Conservation (phyloP, 768 basidiomycete species). For the Scleroderma citrinum region DNA sequence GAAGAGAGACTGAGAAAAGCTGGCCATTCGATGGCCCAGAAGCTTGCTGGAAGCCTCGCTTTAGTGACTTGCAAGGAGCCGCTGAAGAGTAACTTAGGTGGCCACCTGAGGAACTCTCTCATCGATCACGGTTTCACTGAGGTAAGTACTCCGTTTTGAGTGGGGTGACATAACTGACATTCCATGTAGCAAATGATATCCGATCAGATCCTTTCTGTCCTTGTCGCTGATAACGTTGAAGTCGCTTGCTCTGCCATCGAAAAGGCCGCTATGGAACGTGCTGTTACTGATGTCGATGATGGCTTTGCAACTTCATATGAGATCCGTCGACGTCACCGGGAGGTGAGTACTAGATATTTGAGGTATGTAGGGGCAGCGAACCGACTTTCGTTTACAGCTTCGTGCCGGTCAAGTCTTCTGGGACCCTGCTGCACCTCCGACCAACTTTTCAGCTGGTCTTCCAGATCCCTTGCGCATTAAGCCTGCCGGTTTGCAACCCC, state of each 20-base stretch:
- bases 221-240: conserved; percentile 91
- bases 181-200: conserved; percentile 56
- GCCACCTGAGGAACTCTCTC: conserved; percentile 79
- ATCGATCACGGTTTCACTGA: conserved; percentile 88
- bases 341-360: conserved; percentile 41
- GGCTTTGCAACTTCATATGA: conserved; percentile 80
- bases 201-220: conserved; percentile 70
- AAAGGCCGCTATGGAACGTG: conserved; percentile 96
- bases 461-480: conserved; percentile 90
- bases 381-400: conserved; percentile 35
- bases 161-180: conserved; percentile 3
- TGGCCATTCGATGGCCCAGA: conserved; percentile 94
- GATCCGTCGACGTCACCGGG: conserved; percentile 77
- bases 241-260: conserved; percentile 92
- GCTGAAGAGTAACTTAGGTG: conserved; percentile 83
- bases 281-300: conserved; percentile 89
- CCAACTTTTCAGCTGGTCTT: conserved; percentile 64
- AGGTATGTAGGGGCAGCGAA: not conserved
- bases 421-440: conserved; percentile 71
- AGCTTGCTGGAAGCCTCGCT: conserved; percentile 92
- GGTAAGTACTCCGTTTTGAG: conserved; percentile 32
- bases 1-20: conserved; percentile 89
- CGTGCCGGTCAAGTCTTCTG: conserved; percentile 77
- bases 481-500: conserved; percentile 69
- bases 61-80: conserved; percentile 98